phyloP scores from a whole-genome alignment of 2,329 filamentous ascomycete genomes.

The Claviceps lovelessii region DNA sequence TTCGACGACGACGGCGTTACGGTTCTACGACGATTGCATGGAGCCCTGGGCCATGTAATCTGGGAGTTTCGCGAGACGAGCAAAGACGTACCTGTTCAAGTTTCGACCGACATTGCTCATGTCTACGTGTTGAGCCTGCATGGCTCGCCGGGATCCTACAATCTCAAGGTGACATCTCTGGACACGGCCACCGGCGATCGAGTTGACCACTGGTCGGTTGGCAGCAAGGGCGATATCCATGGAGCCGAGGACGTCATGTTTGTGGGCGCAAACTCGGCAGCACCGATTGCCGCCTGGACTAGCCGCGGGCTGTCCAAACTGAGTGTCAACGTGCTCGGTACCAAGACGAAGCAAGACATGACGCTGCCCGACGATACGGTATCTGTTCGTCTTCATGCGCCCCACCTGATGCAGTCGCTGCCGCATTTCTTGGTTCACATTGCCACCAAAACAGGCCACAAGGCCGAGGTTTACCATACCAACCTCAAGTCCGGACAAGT shows the following conservation, averaged over 20 bases:
- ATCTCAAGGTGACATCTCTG: slow-evolving; percentile 59
- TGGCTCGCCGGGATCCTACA: slow-evolving; percentile 53
- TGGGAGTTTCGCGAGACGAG: slow-evolving; percentile 65
- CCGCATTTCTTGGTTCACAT: slow-evolving; percentile 80
- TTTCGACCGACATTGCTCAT: slow-evolving; percentile 53
- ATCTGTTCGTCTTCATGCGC: slow-evolving; percentile 55
- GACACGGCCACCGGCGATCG: slow-evolving; percentile 61
- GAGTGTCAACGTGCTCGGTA: slow-evolving; percentile 56
- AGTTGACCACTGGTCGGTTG: slow-evolving; percentile 55
- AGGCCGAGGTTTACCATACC: slow-evolving; percentile 76
- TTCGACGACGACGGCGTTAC: slow-evolving; percentile 43
- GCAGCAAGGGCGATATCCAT: slow-evolving; percentile 59
- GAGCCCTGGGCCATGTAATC: slow-evolving; percentile 53
- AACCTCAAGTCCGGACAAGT: slow-evolving; percentile 55
- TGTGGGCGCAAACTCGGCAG: slow-evolving; percentile 61
- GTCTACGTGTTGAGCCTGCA: slow-evolving; percentile 69
- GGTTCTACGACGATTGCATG: slow-evolving; percentile 57
- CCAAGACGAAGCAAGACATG: slow-evolving; percentile 41
- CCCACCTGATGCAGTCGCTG: slow-evolving; percentile 54
- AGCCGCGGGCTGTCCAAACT: slow-evolving; percentile 48
- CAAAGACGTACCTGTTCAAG: slow-evolving; percentile 59
- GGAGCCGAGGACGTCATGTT: slow-evolving; percentile 52
- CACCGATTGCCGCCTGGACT: slow-evolving; percentile 63
- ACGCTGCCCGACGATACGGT: slow-evolving; percentile 32
- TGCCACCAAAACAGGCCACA: slow-evolving; percentile 53